Percentiles rank a stretch among this genome's conserved stretches.
Conservation (phyloP, 169 alveolate species). For the Plasmodium relictum region DNA sequence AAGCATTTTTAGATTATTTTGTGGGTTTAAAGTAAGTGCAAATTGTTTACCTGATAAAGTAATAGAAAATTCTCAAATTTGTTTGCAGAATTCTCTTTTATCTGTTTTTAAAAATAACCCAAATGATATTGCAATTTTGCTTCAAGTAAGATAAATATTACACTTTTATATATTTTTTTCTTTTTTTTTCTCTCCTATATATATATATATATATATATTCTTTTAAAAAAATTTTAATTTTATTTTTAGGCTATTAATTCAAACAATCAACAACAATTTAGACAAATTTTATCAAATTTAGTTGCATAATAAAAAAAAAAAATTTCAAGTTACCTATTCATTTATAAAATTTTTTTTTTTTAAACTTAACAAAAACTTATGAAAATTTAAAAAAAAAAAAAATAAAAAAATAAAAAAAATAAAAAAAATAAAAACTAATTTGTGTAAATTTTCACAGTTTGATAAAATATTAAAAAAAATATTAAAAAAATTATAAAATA, state of each 20-base stretch:
- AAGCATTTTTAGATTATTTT: slow-evolving; percentile 48
- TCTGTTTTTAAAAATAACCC: slow-evolving; percentile 62
- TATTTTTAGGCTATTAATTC: slow-evolving; percentile 49
- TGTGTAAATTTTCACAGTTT: slow-evolving; percentile 38
- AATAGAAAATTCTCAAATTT: slow-evolving; percentile 50
- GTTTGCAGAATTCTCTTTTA: slow-evolving; percentile 66
- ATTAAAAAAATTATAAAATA: slow-evolving; percentile 2
- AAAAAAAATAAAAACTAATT: slow-evolving; percentile 5
- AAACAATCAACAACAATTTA: slow-evolving; percentile 74
- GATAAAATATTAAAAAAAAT: slow-evolving; percentile 4
- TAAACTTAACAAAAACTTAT: too few relatives aligned
- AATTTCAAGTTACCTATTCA: too few relatives aligned
- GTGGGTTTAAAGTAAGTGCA: slow-evolving; percentile 74
- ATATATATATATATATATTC: not conserved
- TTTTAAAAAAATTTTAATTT: not conserved
- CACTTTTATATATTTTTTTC: not conserved
- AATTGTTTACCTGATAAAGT: slow-evolving; percentile 52
- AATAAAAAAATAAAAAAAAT: slow-evolving; percentile 7
- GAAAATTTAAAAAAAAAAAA: not conserved
- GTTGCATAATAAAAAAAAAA: slow-evolving; percentile 26
- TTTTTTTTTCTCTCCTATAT: not conserved
- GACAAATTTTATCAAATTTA: slow-evolving; percentile 73
- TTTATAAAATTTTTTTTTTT: too few relatives aligned
- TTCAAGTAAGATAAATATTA: slow-evolving; percentile 39
- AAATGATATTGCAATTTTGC: slow-evolving; percentile 57